These are phyloP conservation scores for Zygosaccharomyces bisporus DNA, from an alignment of 805 yeast genomes.

Conservation along the genomic window DNA sequence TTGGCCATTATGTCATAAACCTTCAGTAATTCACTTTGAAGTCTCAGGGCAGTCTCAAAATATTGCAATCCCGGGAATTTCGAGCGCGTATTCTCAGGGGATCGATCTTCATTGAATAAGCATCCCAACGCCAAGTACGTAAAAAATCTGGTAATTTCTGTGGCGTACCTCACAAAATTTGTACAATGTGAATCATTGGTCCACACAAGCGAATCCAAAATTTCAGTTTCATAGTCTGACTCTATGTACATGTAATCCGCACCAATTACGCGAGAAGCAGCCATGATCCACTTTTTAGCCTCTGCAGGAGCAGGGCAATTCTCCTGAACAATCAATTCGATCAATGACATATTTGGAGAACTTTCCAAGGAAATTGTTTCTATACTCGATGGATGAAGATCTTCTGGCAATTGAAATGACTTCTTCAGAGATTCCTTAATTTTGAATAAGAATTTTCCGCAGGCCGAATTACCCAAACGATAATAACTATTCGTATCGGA, in stretches of 20 bases:
- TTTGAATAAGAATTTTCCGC: constrained; percentile 15
- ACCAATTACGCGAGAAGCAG: constrained; percentile 16
- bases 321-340: constrained; percentile 9
- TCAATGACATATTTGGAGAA: constrained; percentile 8
- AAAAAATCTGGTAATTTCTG: constrained; percentile 18
- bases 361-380: constrained; percentile 10
- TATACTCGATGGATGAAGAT: constrained; percentile 2
- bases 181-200: not conserved
- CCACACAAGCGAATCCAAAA: constrained; percentile 11
- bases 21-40: constrained; percentile 15
- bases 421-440: constrained; percentile 14
- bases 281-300: constrained; percentile 15
- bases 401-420: constrained; percentile 9
- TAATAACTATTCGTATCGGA: constrained; percentile 4
- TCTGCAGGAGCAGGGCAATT: constrained; percentile 14
- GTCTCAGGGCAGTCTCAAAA: constrained; percentile 15
- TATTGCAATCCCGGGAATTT: constrained; percentile 15
- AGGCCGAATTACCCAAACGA: constrained; percentile 18
- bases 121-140: constrained; percentile 20
- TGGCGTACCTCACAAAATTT: constrained; percentile 11
- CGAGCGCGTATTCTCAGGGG: constrained; percentile 8
- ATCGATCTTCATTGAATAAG: constrained; percentile 14
- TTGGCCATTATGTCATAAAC: constrained; percentile 15
- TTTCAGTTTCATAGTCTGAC: constrained; percentile 9
- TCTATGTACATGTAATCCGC: constrained; percentile 24